Base-by-base conservation (phyloP, 768 basidiomycete genomes). In the Pisolithus orientalis region DNA sequence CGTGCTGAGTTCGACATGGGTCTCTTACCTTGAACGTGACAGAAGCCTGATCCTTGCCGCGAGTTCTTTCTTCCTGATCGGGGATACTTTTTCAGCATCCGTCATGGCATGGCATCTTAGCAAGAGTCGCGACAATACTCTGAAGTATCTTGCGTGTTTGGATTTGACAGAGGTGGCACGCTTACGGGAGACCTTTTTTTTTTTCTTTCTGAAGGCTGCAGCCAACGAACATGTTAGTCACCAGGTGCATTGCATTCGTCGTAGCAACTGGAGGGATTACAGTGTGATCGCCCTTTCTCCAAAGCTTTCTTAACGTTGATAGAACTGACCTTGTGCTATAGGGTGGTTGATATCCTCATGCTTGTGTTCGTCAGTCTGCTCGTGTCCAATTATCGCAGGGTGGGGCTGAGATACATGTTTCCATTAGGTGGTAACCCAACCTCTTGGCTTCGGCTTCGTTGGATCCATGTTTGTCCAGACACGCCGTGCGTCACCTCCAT, bases 401-500 rank as follows among this genome's bases (percentile, higher is more conserved):
- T 28, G 21, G 17, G 21, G 6, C 28, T 52, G 43, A 51, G 24
- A 21, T 39, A 2, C 14, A 11, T 24, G 27, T 17, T 6, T 17
- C 8, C n/a, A 4, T 1, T 44, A 66, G 65, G 59, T 57, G 1
- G 8, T 66, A 5, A 16, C 54, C 8, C 43, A 57, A 50, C 63
- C 65, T 0, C 37, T 50, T 11, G 50, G 57, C n/a, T 50, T 63
- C 8, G 53, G 57, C 0, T 63, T 63, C 43, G 2, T 56, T 16
- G 55, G 65, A 39, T 27, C 54, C 13, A 29, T 66, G 24, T 51
- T 67, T 45, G 8, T 66, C 29, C 65, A 66, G 52, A 56, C 59
- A 16, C 61, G 59, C 28, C 57, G 65, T 65, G 47, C 47, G 65
- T 65, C 34, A 7, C 25, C 13, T 4, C 24, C 31, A 17, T n/a